Conservation (phyloP, 2,329 filamentous ascomycete genomes). For the Rosellinia necatrix region DNA sequence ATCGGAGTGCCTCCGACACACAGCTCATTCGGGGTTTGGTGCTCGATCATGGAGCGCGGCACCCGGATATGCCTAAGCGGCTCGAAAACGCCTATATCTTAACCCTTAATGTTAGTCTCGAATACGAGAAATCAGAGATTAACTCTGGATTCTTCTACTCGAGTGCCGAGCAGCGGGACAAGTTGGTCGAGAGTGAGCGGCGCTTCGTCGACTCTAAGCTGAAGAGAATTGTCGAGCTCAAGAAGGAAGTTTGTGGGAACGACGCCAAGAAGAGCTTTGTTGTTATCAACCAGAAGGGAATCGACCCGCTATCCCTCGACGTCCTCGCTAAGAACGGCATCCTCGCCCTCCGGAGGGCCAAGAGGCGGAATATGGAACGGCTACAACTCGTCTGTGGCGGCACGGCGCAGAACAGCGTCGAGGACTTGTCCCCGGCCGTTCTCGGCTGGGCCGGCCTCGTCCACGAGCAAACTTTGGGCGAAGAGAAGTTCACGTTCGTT, state of each 20-base stretch:
- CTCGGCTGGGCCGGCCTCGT: conserved; percentile 96
- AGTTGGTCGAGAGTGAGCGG: conserved; percentile 96
- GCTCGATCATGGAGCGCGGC: conserved; percentile 91
- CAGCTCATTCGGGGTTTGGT: conserved; percentile 93
- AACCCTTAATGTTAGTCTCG: conserved; percentile 92
- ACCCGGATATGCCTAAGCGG: conserved; percentile 97
- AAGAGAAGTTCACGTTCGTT: conserved; percentile 99
- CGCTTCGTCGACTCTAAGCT: conserved; percentile 95
- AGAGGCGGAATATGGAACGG: conserved; percentile 98
- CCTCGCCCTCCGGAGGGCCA: conserved; percentile 88
- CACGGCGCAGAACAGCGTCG: conserved; percentile 90
- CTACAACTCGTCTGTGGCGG: conserved; percentile 94
- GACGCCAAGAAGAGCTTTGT: conserved; percentile 96
- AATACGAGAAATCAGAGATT: conserved; percentile 99
- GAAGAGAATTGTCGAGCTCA: conserved; percentile 95
- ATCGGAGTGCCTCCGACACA: conserved; percentile 92
- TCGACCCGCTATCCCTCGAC: conserved; percentile 93
- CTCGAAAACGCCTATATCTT: conserved; percentile 95
- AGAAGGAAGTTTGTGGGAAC: conserved; percentile 94
- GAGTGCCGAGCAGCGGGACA: conserved; percentile 93
- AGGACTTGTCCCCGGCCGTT: conserved; percentile 84
- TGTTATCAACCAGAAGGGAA: conserved; percentile 98
- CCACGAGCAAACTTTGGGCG: conserved; percentile 95
- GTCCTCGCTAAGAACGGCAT: conserved; percentile 98
- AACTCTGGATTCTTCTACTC: conserved; percentile 99